These are phyloP conservation scores for Calocybe gangraenosa DNA, from an alignment of 768 basidiomycete genomes.

Conservation along the genomic window DNA sequence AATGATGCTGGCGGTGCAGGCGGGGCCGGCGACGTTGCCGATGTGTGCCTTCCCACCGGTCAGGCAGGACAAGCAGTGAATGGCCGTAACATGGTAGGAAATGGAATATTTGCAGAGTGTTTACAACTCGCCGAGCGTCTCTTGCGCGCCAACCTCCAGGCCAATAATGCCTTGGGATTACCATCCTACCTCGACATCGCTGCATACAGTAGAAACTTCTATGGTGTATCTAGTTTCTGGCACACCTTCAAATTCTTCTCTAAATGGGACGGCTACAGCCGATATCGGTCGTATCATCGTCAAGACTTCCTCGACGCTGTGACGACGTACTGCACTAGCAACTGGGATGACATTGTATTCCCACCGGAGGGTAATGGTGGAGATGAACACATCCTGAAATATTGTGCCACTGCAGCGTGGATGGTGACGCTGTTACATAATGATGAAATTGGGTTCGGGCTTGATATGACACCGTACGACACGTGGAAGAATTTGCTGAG, in stretches of 20 bases:
- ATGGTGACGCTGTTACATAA: conserved; percentile 1
- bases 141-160: background rate
- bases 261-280: background rate
- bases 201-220: background rate
- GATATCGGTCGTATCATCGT: background rate
- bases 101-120: background rate
- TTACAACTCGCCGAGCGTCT: background rate
- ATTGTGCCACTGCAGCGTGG: conserved; percentile 4
- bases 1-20: conserved; percentile 6
- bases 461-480: background rate
- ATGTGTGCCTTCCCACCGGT: conserved; percentile 8
- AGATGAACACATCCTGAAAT: background rate
- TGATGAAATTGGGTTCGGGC: background rate
- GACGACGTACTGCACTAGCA: background rate
- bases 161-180: background rate
- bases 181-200: conserved; percentile 3
- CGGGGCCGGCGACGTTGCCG: background rate
- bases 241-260: conserved; percentile 2
- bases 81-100: background rate
- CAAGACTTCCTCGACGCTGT: background rate
- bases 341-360: background rate
- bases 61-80: background rate
- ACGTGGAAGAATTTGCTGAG: conserved; percentile 5
- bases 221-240: conserved; percentile 2
- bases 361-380: background rate